phyloP scores from a whole-genome alignment of 2,329 filamentous ascomycete genomes.

The Cordyceps cicadae region DNA sequence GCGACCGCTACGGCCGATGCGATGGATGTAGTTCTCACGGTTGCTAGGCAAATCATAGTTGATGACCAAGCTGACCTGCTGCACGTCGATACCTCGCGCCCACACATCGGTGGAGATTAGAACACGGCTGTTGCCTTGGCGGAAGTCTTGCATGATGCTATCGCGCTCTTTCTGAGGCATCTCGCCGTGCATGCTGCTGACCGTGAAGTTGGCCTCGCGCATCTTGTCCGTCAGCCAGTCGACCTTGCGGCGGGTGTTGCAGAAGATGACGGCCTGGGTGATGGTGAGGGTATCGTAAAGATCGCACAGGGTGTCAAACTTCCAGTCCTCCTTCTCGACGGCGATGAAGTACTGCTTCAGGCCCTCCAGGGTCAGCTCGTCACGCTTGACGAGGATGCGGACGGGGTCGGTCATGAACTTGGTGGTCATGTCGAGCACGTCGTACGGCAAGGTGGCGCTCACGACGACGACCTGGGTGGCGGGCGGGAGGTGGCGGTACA shows the following conservation, averaged over 20 bases:
- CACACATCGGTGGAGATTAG: conserved; percentile 96
- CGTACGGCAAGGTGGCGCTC: conserved; percentile 91
- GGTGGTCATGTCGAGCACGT: conserved; percentile 97
- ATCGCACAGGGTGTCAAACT: conserved; percentile 97
- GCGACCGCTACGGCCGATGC: conserved; percentile 88
- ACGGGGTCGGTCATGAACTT: conserved; percentile 99
- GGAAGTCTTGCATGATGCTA: conserved; percentile 98
- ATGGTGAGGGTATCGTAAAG: conserved; percentile 98
- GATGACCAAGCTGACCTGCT: conserved; percentile 96
- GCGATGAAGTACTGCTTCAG: conserved; percentile 99
- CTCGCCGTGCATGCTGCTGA: conserved; percentile 97
- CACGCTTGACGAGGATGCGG: conserved; percentile 94
- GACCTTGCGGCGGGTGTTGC: conserved; percentile 97
- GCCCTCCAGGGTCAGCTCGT: conserved; percentile 93
- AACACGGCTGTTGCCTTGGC: conserved; percentile 91
- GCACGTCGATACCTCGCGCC: conserved; percentile 97
- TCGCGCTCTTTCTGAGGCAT: conserved; percentile 98
- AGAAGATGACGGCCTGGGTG: conserved; percentile 98
- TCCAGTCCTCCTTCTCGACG: conserved; percentile 99
- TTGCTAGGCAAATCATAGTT: conserved; percentile 98
- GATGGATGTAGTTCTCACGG: conserved; percentile 99
- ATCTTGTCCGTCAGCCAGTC: conserved; percentile 99
- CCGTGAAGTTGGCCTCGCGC: conserved; percentile 97
- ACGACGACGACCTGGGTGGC: conserved; percentile 98
- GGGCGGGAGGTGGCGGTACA: conserved; percentile 92